These are phyloP conservation scores for Tillandsia leiboldiana DNA, from an alignment of 176 grass and related monocot genomes.

Conservation along the genomic window DNA sequence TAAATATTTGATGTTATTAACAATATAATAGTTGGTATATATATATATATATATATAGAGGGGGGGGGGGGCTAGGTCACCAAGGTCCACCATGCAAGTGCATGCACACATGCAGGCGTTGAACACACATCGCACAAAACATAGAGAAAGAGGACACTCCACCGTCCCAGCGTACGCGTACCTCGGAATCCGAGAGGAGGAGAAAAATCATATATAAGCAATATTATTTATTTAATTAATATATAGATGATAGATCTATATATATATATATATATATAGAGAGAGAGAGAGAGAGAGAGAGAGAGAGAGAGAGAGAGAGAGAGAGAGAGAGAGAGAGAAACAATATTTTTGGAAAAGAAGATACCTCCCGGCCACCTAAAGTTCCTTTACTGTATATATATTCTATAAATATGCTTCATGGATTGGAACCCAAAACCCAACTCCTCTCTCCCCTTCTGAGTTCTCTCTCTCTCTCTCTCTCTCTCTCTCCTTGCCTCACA, in stretches of 20 bases:
- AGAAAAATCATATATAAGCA: constrained; percentile 14
- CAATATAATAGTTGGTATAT: no score
- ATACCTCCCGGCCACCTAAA: constrained; percentile 22
- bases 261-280: no score
- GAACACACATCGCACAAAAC: constrained; percentile 12
- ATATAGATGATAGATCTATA: no score
- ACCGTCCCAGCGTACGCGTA: constrained; percentile 23
- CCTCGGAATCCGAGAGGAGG: constrained; percentile 36
- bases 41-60: no score
- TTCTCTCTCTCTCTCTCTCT: constrained; percentile 2
- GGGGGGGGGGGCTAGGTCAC: background rate
- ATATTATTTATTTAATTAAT: background rate
- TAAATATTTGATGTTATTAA: no score
- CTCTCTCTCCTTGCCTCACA: background rate
- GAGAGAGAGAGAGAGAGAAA: background rate
- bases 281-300: no score
- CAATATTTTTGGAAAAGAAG: constrained; percentile 35
- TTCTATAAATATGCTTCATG: constrained; percentile 9
- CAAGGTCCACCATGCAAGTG: background rate
- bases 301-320: no score
- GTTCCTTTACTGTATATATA: constrained; percentile 22
- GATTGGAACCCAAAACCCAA: background rate
- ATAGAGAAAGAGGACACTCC: constrained; percentile 19
- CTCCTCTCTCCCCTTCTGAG: background rate
- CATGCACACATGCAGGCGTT: background rate